A percentile compares a stretch with the other conserved stretches of the same genome.
phyloP scores from a whole-genome alignment of 148 eudicot genomes.

The Cornus kousa region DNA sequence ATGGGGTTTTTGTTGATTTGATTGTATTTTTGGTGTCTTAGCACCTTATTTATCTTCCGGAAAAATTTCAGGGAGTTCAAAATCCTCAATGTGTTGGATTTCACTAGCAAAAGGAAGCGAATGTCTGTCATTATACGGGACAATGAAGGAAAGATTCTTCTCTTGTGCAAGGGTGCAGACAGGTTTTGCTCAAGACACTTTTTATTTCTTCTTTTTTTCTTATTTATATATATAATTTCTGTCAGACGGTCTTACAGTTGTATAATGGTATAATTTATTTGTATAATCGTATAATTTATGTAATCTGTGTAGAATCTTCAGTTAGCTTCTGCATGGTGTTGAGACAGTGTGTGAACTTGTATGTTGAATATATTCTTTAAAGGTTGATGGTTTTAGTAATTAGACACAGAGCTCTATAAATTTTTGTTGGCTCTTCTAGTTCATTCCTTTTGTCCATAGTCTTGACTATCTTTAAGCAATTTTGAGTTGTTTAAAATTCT shows the following conservation, averaged over 20 bases:
- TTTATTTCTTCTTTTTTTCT: neutral
- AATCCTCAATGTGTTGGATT: constrained; percentile 66
- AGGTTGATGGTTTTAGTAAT: neutral
- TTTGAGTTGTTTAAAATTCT: neutral
- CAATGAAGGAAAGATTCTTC: constrained; percentile 58
- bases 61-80: constrained; percentile 56
- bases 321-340: neutral
- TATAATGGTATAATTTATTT: neutral
- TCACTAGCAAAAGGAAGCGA: constrained; percentile 77
- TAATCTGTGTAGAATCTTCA: neutral
- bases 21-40: neutral
- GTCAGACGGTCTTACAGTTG: neutral
- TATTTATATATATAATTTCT: neutral
- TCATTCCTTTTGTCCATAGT: neutral
- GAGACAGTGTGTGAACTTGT: neutral
- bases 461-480: neutral
- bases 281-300: neutral
- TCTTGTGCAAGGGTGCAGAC: constrained; percentile 82
- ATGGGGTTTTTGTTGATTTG: neutral
- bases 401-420: neutral
- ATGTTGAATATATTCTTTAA: neutral
- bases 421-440: neutral
- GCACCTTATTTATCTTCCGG: neutral
- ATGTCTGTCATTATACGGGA: constrained; percentile 72
- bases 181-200: constrained; percentile 39